Evolutionary conservation across 2,329 filamentous ascomycete species (phyloP).

Genomic region (Colletotrichum melonis): DNA sequence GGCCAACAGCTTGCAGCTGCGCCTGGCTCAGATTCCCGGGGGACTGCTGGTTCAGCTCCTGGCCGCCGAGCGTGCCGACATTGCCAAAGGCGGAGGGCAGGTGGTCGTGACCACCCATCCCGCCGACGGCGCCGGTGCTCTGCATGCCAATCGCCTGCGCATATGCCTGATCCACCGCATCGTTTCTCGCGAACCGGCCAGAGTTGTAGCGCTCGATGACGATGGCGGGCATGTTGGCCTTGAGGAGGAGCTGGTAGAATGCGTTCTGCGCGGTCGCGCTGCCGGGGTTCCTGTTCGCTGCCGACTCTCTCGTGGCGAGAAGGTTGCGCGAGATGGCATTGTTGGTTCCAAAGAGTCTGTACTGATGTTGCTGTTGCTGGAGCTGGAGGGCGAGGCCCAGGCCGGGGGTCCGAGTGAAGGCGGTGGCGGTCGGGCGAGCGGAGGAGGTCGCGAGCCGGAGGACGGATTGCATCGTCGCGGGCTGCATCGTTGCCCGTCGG

Average conservation of each 20-base stretch:
- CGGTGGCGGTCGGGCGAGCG: slow-evolving; percentile 3
- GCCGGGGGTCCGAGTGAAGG: slow-evolving; percentile 27
- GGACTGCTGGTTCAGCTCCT: slow-evolving; percentile 41
- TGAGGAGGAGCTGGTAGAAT: slow-evolving; percentile 91
- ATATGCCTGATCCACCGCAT: slow-evolving; percentile 82
- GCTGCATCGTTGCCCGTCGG: slow-evolving; percentile 27
- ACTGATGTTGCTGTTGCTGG: slow-evolving; percentile 37
- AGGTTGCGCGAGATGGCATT: slow-evolving; percentile 70
- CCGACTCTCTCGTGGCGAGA: slow-evolving; percentile 87
- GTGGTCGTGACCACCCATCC: slow-evolving; percentile 23
- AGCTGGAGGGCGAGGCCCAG: slow-evolving; percentile 36
- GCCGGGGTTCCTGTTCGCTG: slow-evolving; percentile 90
- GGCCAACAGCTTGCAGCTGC: slow-evolving; percentile 81
- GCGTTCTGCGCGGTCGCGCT: slow-evolving; percentile 91
- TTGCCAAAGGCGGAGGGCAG: slow-evolving; percentile 31
- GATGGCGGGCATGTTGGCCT: slow-evolving; percentile 93
- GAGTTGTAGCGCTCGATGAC: slow-evolving; percentile 91
- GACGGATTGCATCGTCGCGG: slow-evolving; percentile 34
- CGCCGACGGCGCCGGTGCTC: slow-evolving; percentile 36
- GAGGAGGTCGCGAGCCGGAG: slow-evolving; percentile 27
- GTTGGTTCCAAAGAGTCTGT: slow-evolving; percentile 54
- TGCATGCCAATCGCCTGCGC: slow-evolving; percentile 73
- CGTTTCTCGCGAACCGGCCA: slow-evolving; percentile 84
- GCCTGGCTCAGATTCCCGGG: slow-evolving; percentile 62
- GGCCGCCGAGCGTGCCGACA: slow-evolving; percentile 42